These are phyloP conservation scores for Daldinia vernicosa DNA, from an alignment of 495 filamentous ascomycete genomes.

Conservation along the genomic window DNA sequence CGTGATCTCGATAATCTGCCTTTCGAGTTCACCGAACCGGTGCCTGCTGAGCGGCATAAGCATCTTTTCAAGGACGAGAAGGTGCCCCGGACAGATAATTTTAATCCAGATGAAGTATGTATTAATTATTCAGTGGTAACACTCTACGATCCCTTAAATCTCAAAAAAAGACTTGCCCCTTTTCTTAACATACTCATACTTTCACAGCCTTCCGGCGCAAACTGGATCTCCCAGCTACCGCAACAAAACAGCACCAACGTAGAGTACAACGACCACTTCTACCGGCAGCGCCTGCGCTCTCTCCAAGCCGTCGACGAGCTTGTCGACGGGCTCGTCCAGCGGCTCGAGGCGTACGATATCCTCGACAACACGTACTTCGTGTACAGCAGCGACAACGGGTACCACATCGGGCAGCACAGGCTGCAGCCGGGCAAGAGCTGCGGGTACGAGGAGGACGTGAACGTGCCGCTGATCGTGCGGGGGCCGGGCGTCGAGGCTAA, in stretches of 20 bases:
- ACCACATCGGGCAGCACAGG: constrained; percentile 74
- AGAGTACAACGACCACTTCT: constrained; percentile 71
- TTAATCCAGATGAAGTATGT: constrained; percentile 59
- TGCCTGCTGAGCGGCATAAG: constrained; percentile 54
- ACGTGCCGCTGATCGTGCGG: constrained; percentile 68
- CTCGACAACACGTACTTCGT: constrained; percentile 73
- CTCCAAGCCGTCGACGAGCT: constrained; percentile 73
- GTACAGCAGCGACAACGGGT: constrained; percentile 75
- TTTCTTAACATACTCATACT: constrained; percentile 15
- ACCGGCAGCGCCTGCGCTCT: constrained; percentile 67
- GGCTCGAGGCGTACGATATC: constrained; percentile 59
- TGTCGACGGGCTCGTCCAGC: constrained; percentile 61
- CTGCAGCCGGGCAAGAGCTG: constrained; percentile 72
- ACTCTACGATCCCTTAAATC: not conserved
- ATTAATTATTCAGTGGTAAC: not conserved
- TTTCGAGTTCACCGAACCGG: constrained; percentile 56
- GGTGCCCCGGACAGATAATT: constrained; percentile 59
- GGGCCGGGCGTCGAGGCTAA: constrained; percentile 62
- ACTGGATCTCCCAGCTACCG: constrained; percentile 64
- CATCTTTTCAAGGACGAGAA: constrained; percentile 57
- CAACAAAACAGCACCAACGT: constrained; percentile 63
- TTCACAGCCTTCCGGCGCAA: constrained; percentile 59
- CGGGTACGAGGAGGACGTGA: constrained; percentile 73
- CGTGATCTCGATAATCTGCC: constrained; percentile 16
- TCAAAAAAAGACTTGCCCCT: not conserved